These are phyloP conservation scores for Boletus fagicola DNA, from an alignment of 768 basidiomycete species.

Conservation along the genomic window DNA sequence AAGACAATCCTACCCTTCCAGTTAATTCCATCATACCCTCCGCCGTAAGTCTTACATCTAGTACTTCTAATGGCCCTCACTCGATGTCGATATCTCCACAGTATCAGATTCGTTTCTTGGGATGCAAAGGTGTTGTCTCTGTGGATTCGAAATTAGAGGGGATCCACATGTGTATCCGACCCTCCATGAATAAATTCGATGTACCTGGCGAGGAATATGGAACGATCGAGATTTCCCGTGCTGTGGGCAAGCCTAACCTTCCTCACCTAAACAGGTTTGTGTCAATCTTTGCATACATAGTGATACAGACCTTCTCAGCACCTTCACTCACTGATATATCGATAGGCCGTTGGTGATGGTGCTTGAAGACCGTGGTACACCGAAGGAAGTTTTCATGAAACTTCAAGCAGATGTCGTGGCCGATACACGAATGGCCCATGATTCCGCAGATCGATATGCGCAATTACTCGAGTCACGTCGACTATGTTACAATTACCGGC, in stretches of 20 bases:
- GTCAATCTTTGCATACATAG: neutral
- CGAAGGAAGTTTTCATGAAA: slow-evolving; percentile 51
- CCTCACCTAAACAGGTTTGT: slow-evolving; percentile 79
- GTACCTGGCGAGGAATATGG: slow-evolving; percentile 47
- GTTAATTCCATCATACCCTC: slow-evolving; percentile 47
- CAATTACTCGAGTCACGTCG: slow-evolving; percentile 48
- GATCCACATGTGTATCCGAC: slow-evolving; percentile 65
- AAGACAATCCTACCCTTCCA: slow-evolving; percentile 37
- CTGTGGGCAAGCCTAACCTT: slow-evolving; percentile 56
- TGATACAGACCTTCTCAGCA: neutral
- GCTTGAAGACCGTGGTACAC: slow-evolving; percentile 72
- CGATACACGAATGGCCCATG: slow-evolving; percentile 56
- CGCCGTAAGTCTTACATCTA: slow-evolving; percentile 47
- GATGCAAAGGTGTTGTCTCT: slow-evolving; percentile 78
- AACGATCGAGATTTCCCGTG: slow-evolving; percentile 70
- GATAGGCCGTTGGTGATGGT: slow-evolving; percentile 76
- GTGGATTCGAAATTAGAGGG: slow-evolving; percentile 56
- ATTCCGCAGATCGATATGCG: slow-evolving; percentile 50
- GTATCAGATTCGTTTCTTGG: slow-evolving; percentile 82
- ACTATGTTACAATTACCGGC: slow-evolving; percentile 45
- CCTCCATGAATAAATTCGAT: slow-evolving; percentile 76
- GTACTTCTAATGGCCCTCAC: neutral
- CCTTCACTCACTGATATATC: neutral
- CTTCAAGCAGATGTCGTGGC: slow-evolving; percentile 63
- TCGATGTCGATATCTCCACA: slow-evolving; percentile 24